A percentile compares a stretch with the other conserved stretches of the same genome.
Evolutionary conservation across 768 basidiomycete genomes (phyloP).

Genomic region (Neoboletus brunneissimus): DNA sequence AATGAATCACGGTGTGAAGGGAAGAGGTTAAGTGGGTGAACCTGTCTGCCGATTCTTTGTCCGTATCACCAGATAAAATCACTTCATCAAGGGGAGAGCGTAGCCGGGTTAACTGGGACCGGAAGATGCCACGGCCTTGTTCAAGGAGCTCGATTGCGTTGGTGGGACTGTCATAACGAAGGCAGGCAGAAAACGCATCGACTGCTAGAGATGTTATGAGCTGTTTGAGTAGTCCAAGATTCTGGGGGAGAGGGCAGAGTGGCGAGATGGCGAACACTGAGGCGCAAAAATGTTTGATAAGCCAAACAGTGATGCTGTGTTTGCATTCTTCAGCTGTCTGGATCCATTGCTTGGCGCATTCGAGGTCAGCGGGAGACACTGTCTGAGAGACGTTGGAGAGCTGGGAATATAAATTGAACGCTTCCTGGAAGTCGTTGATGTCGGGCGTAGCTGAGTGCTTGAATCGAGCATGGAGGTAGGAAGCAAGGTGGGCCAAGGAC

Average conservation of each 20-base stretch:
- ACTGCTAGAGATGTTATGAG: too few species aligned
- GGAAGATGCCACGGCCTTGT: not conserved
- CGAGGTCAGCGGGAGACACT: not conserved
- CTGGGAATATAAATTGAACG: not conserved
- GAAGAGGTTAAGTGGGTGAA: not conserved
- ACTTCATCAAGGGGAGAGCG: not conserved
- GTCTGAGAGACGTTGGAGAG: not conserved
- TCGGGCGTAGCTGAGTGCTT: not conserved
- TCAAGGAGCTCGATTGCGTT: too few species aligned
- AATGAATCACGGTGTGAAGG: not conserved
- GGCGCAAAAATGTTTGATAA: too few species aligned
- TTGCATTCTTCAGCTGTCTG: too few species aligned
- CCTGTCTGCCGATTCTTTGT: not conserved
- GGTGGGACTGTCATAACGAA: too few species aligned
- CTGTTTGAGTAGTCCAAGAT: too few species aligned
- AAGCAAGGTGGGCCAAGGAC: not conserved
- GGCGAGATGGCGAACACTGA: too few species aligned
- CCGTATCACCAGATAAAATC: not conserved
- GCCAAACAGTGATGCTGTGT: too few species aligned
- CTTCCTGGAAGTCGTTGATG: not conserved
- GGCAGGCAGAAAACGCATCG: too few species aligned
- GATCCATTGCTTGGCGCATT: not conserved
- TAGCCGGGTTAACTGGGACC: slow-evolving; percentile 15
- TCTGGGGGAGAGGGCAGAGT: too few species aligned
- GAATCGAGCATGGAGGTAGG: not conserved